These are phyloP conservation scores for Brassica carinata DNA, from an alignment of 345 rosid genomes.

Conservation along the genomic window DNA sequence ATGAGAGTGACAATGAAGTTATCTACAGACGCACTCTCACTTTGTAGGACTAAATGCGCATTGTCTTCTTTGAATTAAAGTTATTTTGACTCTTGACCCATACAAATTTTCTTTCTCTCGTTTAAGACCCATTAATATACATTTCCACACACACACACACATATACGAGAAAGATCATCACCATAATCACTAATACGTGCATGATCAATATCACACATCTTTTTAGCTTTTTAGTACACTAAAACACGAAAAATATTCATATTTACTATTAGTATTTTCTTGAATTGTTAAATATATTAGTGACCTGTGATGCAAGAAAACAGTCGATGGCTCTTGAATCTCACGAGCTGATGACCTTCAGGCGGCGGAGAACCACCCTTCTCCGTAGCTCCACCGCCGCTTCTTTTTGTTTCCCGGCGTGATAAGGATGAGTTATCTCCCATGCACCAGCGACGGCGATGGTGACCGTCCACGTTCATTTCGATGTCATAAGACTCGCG, in stretches of 20 bases:
- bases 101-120: conserved; percentile 12
- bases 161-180: conserved; percentile 18
- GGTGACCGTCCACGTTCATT: conserved; percentile 33
- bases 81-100: conserved; percentile 17
- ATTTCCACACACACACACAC: neutral
- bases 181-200: conserved; percentile 7
- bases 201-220: neutral
- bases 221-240: neutral
- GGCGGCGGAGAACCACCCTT: conserved; percentile 30
- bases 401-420: conserved; percentile 27
- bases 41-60: conserved; percentile 34
- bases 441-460: conserved; percentile 52
- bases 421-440: conserved; percentile 48
- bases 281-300: conserved; percentile 2
- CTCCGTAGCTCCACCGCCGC: conserved; percentile 14
- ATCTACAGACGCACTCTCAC: conserved; percentile 59
- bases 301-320: conserved; percentile 55
- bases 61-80: neutral
- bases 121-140: conserved; percentile 15
- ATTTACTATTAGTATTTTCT: conserved; percentile 7
- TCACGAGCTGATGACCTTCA: conserved; percentile 44
- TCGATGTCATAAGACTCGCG: conserved; percentile 41
- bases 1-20: conserved; percentile 67
- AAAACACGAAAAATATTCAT: neutral
- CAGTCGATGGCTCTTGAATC: conserved; percentile 67